These are phyloP conservation scores for Suillus sp. DNA, from an alignment of 768 basidiomycete species.

Conservation along the genomic window DNA sequence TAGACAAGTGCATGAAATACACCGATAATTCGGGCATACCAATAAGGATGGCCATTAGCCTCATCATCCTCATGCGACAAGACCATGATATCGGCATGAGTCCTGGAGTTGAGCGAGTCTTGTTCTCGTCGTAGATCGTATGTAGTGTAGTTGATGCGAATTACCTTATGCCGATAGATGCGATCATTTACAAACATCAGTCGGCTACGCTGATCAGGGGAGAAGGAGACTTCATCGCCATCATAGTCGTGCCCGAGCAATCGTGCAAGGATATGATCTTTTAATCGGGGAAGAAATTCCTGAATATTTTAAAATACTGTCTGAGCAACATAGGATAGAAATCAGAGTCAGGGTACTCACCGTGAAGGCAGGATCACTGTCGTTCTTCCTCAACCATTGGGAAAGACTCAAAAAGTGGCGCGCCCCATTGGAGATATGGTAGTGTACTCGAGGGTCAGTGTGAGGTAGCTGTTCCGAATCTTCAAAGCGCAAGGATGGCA, in stretches of 20 bases:
- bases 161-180: conserved; percentile 27
- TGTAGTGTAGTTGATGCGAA: conserved; percentile 23
- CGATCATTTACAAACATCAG: conserved; percentile 26
- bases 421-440: not conserved
- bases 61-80: conserved; percentile 14
- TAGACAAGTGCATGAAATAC: not conserved
- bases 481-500: not conserved
- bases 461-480: not conserved
- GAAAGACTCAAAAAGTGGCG: not conserved
- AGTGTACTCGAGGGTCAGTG: not conserved
- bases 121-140: conserved; percentile 33
- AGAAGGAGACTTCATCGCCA: conserved; percentile 30
- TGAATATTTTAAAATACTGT: not conserved
- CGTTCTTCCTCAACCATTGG: not conserved
- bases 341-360: not conserved
- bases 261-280: conserved; percentile 23
- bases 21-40: conserved; percentile 30
- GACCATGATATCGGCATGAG: conserved; percentile 17
- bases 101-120: conserved; percentile 43
- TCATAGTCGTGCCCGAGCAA: conserved; percentile 19
- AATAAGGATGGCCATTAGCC: conserved; percentile 33
- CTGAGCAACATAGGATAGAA: no score
- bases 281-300: conserved; percentile 23
- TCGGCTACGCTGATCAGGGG: conserved; percentile 19
- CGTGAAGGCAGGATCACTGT: not conserved